These are phyloP conservation scores for Exophiala xenobiotica DNA, from an alignment of 2,329 filamentous ascomycete species.

Conservation along the genomic window DNA sequence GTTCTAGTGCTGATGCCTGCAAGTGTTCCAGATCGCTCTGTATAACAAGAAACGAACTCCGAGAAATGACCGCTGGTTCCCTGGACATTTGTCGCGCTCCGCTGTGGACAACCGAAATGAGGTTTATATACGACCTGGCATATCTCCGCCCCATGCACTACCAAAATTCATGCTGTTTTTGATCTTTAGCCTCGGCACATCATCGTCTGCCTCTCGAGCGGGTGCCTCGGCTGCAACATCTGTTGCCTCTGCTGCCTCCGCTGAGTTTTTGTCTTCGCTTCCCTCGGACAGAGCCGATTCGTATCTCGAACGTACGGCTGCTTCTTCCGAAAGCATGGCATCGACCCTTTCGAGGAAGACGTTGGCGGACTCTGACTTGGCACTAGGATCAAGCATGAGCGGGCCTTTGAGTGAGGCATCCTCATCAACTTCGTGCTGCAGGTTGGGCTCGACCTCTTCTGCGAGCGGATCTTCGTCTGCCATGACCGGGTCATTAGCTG, in stretches of 20 bases:
- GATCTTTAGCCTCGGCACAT: slow-evolving; percentile 38
- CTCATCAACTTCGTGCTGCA: slow-evolving; percentile 36
- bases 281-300: slow-evolving; percentile 15
- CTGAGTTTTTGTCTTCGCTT: slow-evolving; percentile 32
- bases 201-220: slow-evolving; percentile 20
- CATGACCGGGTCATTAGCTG: slow-evolving; percentile 3
- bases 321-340: slow-evolving; percentile 44
- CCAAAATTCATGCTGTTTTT: slow-evolving; percentile 49
- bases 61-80: too few relatives aligned
- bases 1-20: too few relatives aligned
- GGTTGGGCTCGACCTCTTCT: slow-evolving; percentile 12
- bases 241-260: slow-evolving; percentile 32
- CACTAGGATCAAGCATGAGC: slow-evolving; percentile 43
- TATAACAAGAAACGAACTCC: too few relatives aligned
- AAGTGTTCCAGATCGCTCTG: too few relatives aligned
- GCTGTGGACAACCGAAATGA: too few relatives aligned
- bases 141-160: slow-evolving; percentile 43
- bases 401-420: slow-evolving; percentile 46
- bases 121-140: slow-evolving; percentile 16
- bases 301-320: slow-evolving; percentile 28
- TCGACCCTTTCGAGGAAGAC: slow-evolving; percentile 45
- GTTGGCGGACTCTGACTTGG: slow-evolving; percentile 38
- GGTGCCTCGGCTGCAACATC: slow-evolving; percentile 37
- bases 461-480: slow-evolving; percentile 9
- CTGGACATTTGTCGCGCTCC: too few relatives aligned